A percentile compares a stretch with the other conserved stretches of the same genome.
phyloP scores from a whole-genome alignment of 768 basidiomycete species.

The Phylloporus sp. region DNA sequence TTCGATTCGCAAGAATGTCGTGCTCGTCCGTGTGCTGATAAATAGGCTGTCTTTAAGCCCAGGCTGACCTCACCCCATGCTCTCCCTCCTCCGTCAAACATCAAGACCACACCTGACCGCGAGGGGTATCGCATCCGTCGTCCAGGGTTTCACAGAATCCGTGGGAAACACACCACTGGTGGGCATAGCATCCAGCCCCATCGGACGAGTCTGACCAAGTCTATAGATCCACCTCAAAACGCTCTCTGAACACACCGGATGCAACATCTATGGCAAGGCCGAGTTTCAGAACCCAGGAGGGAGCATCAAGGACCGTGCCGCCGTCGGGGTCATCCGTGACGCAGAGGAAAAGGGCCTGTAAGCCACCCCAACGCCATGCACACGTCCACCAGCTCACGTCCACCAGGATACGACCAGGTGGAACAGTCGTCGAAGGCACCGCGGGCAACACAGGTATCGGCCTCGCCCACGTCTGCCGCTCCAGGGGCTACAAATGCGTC shows the following conservation, averaged over 20 bases:
- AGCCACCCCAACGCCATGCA: constrained; percentile 27
- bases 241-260: constrained; percentile 80
- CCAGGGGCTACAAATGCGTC: constrained; percentile 93
- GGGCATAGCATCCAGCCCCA: constrained; percentile 19
- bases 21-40: constrained; percentile 4
- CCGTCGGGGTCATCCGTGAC: constrained; percentile 79
- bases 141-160: constrained; percentile 80
- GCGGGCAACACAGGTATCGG: constrained; percentile 99
- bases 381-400: background rate
- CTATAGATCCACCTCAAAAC: constrained; percentile 75
- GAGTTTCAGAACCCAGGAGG: constrained; percentile 99
- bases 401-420: constrained; percentile 78
- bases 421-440: constrained; percentile 96
- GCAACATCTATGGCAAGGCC: constrained; percentile 88
- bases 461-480: constrained; percentile 89
- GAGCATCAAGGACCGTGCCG: constrained; percentile 96
- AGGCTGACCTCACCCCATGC: no score
- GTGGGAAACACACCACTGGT: constrained; percentile 95
- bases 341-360: constrained; percentile 83
- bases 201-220: constrained; percentile 4
- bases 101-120: constrained; percentile 13
- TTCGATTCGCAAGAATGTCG: constrained; percentile 19
- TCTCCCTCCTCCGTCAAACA: constrained; percentile 34
- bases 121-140: constrained; percentile 42
- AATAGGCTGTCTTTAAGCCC: no score